Percentiles rank a stretch among this genome's conserved stretches.
Evolutionary conservation across 768 basidiomycete species (phyloP).

Genomic region (Leccinum imitatum): DNA sequence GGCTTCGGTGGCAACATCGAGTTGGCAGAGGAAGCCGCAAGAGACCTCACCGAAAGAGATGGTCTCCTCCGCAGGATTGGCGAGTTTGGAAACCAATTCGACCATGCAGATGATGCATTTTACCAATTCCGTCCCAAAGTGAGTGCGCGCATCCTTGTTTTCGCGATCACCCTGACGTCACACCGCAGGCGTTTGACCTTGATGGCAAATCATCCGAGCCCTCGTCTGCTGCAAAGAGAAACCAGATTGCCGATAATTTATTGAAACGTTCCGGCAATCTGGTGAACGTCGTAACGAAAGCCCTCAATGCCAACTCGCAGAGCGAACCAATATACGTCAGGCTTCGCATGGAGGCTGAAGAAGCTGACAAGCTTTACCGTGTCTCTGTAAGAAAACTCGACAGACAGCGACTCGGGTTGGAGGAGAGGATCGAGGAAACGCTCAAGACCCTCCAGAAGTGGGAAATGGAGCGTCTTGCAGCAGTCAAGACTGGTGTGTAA

Average conservation of each 20-base stretch:
- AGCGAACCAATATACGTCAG: constrained; percentile 69
- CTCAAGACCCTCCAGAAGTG: constrained; percentile 79
- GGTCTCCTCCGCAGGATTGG: constrained; percentile 70
- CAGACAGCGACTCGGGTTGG: constrained; percentile 78
- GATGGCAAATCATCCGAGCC: constrained; percentile 27
- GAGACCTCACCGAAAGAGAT: constrained; percentile 52
- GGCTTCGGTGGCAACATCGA: constrained; percentile 79
- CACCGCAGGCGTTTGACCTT: constrained; percentile 29
- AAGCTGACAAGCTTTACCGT: constrained; percentile 78
- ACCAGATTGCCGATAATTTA: constrained; percentile 50
- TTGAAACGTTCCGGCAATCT: constrained; percentile 69
- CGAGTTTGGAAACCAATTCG: constrained; percentile 81
- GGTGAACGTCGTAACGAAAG: constrained; percentile 72
- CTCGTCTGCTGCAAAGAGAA: constrained; percentile 27
- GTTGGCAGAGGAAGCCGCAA: constrained; percentile 70
- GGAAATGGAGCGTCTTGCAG: constrained; percentile 81
- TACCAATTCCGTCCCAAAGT: constrained; percentile 75
- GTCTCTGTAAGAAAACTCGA: constrained; percentile 81
- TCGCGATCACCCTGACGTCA: constrained; percentile 23
- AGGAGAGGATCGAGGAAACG: constrained; percentile 83
- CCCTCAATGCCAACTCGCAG: constrained; percentile 46
- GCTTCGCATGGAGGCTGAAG: constrained; percentile 74
- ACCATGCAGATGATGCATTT: constrained; percentile 49
- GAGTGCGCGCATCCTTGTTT: constrained; percentile 18
- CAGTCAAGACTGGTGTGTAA: constrained; percentile 74